These are phyloP conservation scores for Alternaria gansuensis DNA, from an alignment of 2,329 filamentous ascomycete genomes.

Conservation along the genomic window DNA sequence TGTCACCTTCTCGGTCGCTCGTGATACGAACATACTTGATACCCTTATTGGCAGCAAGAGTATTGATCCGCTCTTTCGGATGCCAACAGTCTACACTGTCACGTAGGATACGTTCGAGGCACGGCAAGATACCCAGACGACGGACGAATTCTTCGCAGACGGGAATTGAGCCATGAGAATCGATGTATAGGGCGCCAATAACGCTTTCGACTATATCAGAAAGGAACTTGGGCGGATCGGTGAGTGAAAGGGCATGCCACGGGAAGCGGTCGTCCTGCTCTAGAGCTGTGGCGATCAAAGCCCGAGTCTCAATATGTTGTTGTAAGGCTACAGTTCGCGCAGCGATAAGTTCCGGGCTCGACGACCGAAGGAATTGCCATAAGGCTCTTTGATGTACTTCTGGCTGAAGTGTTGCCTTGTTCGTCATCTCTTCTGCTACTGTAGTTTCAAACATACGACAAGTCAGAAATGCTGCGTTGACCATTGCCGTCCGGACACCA, in stretches of 20 bases:
- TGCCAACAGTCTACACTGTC: conserved; percentile 63
- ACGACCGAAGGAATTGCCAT: conserved; percentile 75
- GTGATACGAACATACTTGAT: conserved; percentile 62
- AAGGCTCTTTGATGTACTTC: conserved; percentile 57
- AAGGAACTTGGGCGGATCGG: conserved; percentile 54
- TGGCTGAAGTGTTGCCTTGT: conserved; percentile 45
- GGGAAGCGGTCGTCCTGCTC: conserved; percentile 68
- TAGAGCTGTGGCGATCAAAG: conserved; percentile 62
- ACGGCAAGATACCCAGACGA: conserved; percentile 70
- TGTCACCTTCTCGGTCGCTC: conserved; percentile 23
- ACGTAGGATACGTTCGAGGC: conserved; percentile 68
- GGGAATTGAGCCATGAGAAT: conserved; percentile 57
- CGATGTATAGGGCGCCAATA: conserved; percentile 84
- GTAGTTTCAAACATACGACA: conserved; percentile 73
- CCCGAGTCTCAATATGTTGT: conserved; percentile 61
- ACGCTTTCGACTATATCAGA: conserved; percentile 74
- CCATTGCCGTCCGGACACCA: conserved; percentile 75
- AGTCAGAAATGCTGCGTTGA: conserved; percentile 81
- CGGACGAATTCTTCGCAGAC: conserved; percentile 69
- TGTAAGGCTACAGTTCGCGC: conserved; percentile 58
- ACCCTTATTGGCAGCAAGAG: conserved; percentile 61
- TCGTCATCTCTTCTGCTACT: conserved; percentile 47
- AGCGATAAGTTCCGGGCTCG: conserved; percentile 58
- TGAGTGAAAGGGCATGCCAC: conserved; percentile 74
- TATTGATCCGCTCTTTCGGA: conserved; percentile 74